phyloP scores from a whole-genome alignment of 164 flowering plant species.

The Stephania cephalantha region DNA sequence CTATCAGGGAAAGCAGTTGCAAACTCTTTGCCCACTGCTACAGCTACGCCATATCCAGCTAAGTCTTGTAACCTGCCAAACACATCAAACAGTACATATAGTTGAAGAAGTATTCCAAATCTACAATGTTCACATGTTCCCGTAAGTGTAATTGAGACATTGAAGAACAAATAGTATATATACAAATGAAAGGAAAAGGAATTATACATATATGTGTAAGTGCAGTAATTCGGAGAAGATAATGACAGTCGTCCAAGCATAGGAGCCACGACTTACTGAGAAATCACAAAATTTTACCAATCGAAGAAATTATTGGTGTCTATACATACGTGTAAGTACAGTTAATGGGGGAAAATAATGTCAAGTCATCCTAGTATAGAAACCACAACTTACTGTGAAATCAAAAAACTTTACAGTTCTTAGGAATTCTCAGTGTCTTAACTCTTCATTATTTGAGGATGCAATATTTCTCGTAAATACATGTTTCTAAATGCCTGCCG shows the following conservation, averaged over 20 bases:
- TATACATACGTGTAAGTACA: too few relatives aligned
- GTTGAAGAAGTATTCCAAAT: too few relatives aligned
- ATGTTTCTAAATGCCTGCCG: not conserved
- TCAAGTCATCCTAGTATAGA: not conserved
- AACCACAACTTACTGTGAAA: not conserved
- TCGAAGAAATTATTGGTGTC: not conserved
- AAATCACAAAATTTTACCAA: not conserved
- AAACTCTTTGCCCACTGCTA: constrained; percentile 53
- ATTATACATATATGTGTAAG: not conserved
- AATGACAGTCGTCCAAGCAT: not conserved
- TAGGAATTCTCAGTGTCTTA: not conserved
- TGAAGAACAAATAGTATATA: not conserved
- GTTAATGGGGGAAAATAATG: too few relatives aligned
- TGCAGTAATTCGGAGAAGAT: not conserved
- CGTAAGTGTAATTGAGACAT: not conserved
- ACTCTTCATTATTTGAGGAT: not conserved
- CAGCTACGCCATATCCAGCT: constrained; percentile 82
- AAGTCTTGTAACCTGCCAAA: constrained; percentile 77
- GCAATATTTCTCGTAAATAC: not conserved
- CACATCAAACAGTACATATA: not conserved
- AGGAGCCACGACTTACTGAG: not conserved
- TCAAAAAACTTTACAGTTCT: not conserved
- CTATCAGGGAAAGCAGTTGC: constrained; percentile 60
- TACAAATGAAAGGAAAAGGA: not conserved
- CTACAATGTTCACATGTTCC: too few relatives aligned